These are phyloP conservation scores for Coelastrella sp. DNA, from an alignment of 139 green algal genomes.

Conservation along the genomic window DNA sequence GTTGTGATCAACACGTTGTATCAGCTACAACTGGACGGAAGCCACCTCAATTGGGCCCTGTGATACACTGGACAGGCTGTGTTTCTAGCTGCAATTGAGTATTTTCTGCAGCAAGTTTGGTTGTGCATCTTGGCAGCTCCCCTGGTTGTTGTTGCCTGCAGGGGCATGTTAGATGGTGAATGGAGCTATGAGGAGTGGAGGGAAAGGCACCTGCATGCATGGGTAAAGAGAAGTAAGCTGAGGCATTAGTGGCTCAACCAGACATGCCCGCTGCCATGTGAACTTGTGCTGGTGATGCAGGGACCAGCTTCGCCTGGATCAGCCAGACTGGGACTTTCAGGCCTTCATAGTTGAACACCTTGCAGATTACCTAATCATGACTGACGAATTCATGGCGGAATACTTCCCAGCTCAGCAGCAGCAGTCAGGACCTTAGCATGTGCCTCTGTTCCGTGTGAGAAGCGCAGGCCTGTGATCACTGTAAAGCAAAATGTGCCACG, in stretches of 20 bases:
- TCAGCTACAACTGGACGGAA: too few species aligned
- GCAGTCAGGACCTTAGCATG: background rate
- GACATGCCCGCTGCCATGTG: background rate
- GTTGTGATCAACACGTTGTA: too few species aligned
- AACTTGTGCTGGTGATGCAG: conserved; percentile 29
- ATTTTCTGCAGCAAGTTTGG: too few species aligned
- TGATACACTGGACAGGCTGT: too few species aligned
- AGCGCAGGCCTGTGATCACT: background rate
- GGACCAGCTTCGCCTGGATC: conserved; percentile 40
- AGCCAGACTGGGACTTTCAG: conserved; percentile 44
- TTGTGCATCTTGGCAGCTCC: too few species aligned
- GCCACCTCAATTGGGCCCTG: too few species aligned
- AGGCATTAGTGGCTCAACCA: background rate
- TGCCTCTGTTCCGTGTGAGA: too few species aligned
- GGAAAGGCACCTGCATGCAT: conserved; percentile 54
- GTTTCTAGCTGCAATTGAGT: too few species aligned
- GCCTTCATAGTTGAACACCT: conserved; percentile 43
- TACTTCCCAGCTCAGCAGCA: conserved; percentile 27
- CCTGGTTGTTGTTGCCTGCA: background rate
- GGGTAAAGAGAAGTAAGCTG: conserved; percentile 49
- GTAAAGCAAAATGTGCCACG: background rate
- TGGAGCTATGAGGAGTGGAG: conserved; percentile 76
- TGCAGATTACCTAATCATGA: conserved; percentile 49
- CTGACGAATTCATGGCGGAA: conserved; percentile 44
- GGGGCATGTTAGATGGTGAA: conserved; percentile 50